Evolutionary conservation across 1,284 basidiomycete species (phyloP).

Genomic region (Cryptococcus floricola): DNA sequence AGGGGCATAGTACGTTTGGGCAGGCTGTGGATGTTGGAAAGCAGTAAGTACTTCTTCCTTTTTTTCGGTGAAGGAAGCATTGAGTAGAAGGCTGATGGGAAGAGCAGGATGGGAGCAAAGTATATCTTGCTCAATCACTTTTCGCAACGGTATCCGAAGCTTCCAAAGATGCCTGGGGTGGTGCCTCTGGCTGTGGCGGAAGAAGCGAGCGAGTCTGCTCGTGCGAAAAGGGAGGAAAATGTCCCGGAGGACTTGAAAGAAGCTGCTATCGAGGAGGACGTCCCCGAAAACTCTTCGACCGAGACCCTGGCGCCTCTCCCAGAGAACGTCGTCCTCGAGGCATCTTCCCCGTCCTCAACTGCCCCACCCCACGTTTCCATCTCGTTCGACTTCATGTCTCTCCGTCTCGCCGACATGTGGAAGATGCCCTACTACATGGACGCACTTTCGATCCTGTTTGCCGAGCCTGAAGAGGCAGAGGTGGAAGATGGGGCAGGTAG

Average conservation of each 20-base stretch:
- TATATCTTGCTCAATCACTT: constrained; percentile 90
- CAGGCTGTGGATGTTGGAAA: constrained; percentile 76
- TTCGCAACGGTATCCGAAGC: constrained; percentile 86
- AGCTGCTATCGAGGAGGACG: no score
- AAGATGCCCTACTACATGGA: constrained; percentile 70
- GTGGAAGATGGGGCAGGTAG: constrained; percentile 38
- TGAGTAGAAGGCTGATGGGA: not conserved
- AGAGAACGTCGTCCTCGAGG: no score
- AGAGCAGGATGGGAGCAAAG: constrained; percentile 69
- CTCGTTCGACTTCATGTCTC: constrained; percentile 74
- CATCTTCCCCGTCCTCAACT: constrained; percentile 2
- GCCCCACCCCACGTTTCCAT: constrained; percentile 55
- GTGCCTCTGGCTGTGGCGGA: no score
- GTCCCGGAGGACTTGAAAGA: no score
- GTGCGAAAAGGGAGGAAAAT: no score
- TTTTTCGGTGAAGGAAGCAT: not conserved
- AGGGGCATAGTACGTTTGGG: constrained; percentile 84
- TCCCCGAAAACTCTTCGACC: no score
- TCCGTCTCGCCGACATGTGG: constrained; percentile 73
- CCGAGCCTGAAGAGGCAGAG: constrained; percentile 58
- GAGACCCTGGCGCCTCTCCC: no score
- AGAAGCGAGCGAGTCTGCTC: no score
- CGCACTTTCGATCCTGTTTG: constrained; percentile 65
- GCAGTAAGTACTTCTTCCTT: constrained; percentile 52
- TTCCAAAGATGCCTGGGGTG: constrained; percentile 55